A percentile compares a stretch with the other conserved stretches of the same genome.
Evolutionary conservation across 208 protist genomes (phyloP).

Genomic region (Acanthamoeba healyi): DNA sequence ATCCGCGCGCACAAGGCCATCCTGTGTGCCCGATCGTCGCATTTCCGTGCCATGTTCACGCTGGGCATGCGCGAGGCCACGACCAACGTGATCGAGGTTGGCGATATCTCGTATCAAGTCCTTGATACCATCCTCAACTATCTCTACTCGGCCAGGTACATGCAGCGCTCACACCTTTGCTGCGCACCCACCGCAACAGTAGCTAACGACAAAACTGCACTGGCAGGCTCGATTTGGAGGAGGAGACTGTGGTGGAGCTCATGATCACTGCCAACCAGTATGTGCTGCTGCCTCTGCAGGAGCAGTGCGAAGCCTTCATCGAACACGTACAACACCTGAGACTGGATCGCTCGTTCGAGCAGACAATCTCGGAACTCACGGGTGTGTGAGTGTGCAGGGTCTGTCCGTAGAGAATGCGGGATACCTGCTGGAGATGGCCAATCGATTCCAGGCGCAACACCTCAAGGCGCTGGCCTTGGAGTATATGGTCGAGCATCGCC

Average conservation of each 20-base stretch:
- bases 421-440: neutral
- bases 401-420: neutral
- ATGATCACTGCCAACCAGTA: constrained; percentile 10
- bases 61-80: neutral
- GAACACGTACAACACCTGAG: too few species aligned
- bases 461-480: neutral
- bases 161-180: too few species aligned
- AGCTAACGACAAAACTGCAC: too few species aligned
- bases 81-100: neutral
- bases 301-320: constrained; percentile 16
- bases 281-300: neutral
- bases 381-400: too few species aligned
- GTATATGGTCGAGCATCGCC: neutral
- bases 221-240: neutral
- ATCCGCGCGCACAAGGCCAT: neutral
- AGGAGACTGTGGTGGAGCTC: constrained; percentile 8
- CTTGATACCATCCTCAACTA: neutral
- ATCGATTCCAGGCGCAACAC: neutral
- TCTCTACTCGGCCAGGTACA: neutral
- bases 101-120: neutral
- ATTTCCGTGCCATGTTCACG: neutral
- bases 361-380: too few species aligned
- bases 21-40: neutral
- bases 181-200: too few species aligned
- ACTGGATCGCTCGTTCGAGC: too few species aligned